Evolutionary conservation across 73 alveolate genomes (phyloP).

Genomic region (Paramecium bursaria): DNA sequence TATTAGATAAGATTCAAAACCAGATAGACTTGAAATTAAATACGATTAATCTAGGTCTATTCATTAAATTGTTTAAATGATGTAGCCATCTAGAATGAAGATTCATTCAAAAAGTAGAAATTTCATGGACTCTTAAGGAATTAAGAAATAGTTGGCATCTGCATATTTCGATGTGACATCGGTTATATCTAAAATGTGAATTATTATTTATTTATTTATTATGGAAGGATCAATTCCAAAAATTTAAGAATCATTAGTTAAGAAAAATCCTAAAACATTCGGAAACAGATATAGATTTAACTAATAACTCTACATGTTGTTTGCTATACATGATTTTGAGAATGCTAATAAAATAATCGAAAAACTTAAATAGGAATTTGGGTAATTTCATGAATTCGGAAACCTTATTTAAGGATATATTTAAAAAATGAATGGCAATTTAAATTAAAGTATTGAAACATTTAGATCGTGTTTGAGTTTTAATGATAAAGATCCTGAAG

Average conservation of each 20-base stretch:
- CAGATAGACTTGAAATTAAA: no score
- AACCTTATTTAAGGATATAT: conserved; percentile 73
- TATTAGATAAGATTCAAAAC: no score
- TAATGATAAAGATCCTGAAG: conserved; percentile 84
- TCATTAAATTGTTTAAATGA: no score
- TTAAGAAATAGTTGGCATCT: no score
- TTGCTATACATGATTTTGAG: conserved; percentile 52
- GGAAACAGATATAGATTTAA: background rate
- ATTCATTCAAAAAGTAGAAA: no score
- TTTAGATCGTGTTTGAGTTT: conserved; percentile 85
- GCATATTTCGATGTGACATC: no score
- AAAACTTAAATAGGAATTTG: conserved; percentile 34
- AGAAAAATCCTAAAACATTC: conserved; percentile 16
- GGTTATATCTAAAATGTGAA: no score
- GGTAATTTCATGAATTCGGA: conserved; percentile 67
- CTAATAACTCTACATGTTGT: conserved; percentile 14
- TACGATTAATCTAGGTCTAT: no score
- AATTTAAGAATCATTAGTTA: conserved; percentile 19
- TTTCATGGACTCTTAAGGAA: no score
- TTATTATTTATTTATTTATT: no score
- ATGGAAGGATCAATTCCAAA: conserved; percentile 16
- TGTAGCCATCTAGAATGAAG: no score
- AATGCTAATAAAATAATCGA: conserved; percentile 55
- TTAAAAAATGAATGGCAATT: conserved; percentile 84
- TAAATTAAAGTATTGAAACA: conserved; percentile 86